These are phyloP conservation scores for Allantophomopsis cytisporea DNA, from an alignment of 2,329 filamentous ascomycete genomes.

Conservation along the genomic window DNA sequence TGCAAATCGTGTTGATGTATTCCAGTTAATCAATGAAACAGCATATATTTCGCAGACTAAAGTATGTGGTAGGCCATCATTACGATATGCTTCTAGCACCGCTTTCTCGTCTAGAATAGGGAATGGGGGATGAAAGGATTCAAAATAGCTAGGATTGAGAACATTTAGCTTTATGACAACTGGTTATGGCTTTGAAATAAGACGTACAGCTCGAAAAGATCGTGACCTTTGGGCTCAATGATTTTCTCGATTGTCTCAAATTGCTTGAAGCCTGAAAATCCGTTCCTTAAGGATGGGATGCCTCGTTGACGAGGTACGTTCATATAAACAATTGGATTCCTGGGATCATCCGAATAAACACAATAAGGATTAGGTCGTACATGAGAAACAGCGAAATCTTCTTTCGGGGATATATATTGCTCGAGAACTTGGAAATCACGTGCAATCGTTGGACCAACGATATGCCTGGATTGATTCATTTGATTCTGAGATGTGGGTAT, in stretches of 20 bases:
- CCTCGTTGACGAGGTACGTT: conserved; percentile 11
- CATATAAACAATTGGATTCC: conserved; percentile 24
- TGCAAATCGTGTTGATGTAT: conserved; percentile 27
- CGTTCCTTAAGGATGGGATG: conserved; percentile 21
- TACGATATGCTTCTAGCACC: conserved; percentile 32
- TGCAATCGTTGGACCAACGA: conserved; percentile 44
- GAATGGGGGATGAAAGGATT: conserved; percentile 43
- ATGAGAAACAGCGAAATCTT: conserved; percentile 16
- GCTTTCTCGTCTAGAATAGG: conserved; percentile 42
- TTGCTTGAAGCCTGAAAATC: conserved; percentile 28
- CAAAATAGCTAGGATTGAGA: conserved; percentile 29
- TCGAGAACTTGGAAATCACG: conserved; percentile 46
- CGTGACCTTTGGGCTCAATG: conserved; percentile 35
- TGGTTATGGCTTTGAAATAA: not conserved
- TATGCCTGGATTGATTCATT: conserved; percentile 28
- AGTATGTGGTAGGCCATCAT: conserved; percentile 37
- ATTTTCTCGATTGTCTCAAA: conserved; percentile 43
- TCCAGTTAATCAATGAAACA: conserved; percentile 43
- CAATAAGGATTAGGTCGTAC: conserved; percentile 18
- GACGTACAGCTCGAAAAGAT: conserved; percentile 33
- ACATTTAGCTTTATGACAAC: conserved; percentile 3
- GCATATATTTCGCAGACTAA: conserved; percentile 44
- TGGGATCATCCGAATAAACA: conserved; percentile 31
- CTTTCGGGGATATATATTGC: conserved; percentile 35
- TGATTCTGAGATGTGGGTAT: conserved; percentile 15